Base-by-base conservation (phyloP, 306 rosid genomes). In the Elaeagnus macrophylla region DNA sequence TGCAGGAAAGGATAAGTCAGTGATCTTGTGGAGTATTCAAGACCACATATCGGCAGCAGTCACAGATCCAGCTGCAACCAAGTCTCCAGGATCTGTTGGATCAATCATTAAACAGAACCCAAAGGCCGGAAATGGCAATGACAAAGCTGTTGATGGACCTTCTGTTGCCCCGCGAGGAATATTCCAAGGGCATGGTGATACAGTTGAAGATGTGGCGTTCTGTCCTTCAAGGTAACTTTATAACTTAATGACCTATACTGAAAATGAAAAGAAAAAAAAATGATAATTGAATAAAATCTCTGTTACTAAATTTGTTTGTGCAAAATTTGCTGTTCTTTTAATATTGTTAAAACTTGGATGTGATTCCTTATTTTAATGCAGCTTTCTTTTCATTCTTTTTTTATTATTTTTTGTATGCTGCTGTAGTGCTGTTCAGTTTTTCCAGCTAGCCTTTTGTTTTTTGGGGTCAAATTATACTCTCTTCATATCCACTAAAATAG, bases 191-290 rank as follows among this genome's bases (percentile, higher is more conserved):
- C 99, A 93, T 45, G 96, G 81, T 51, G 95, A 93, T 64, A 88
- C 96, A 14, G 99, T 93, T 70, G 99, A 93, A 81, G 99, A 93
- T 77, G 99, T 93, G 70, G 58, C 99, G 19, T 93, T 88, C 75
- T 88, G 95, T 74, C 96, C 96, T 41, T 88, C 95, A 69, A 93
- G 95, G 99, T 93, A 79, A 60, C 39, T 66, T 75, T 51, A 25
- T 61, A 48, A 39, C 38, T 53, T 62, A 39, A 53, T 25, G 32
- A 25, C 32, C 32, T 25, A 25, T 0, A 1, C 32, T 25, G 32
- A 25, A 25, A 25, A 25, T 25, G 4, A 25, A 25, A 20, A 20
- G 32, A 20, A 25, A 25, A 25, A 2, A 25, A 25, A 25, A 25
- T 25, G 32, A 25, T 5, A 25, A 25, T 25, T 25, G 32, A 25